phyloP scores from a whole-genome alignment of 1,139 yeast genomes.

The Suhomyces yuchorum region DNA sequence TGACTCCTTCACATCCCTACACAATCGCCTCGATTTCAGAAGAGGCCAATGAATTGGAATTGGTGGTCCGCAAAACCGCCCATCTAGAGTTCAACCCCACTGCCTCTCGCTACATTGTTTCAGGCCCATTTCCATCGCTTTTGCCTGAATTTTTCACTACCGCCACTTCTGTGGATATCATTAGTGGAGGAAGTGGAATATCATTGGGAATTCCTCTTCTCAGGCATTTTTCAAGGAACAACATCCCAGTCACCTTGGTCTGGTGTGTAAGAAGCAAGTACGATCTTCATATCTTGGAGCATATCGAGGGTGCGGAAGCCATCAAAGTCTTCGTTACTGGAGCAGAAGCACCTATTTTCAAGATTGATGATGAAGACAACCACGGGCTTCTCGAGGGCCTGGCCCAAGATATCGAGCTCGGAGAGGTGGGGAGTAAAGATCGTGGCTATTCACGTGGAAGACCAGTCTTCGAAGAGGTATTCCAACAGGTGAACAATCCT shows the following conservation, averaged over 20 bases:
- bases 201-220: conserved; percentile 70
- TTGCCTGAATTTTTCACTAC: conserved; percentile 34
- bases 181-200: conserved; percentile 89
- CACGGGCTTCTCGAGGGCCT: conserved; percentile 23
- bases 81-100: conserved; percentile 18
- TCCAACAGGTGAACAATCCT: conserved; percentile 29
- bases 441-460: conserved; percentile 29
- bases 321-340: conserved; percentile 29
- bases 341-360: conserved; percentile 3
- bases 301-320: conserved; percentile 29
- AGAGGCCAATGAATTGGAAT: conserved; percentile 22
- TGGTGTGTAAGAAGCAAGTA: conserved; percentile 56
- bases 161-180: conserved; percentile 55
- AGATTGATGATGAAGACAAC: conserved; percentile 21
- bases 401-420: conserved; percentile 24
- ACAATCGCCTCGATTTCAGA: conserved; percentile 26
- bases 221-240: conserved; percentile 31
- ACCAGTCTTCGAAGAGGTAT: conserved; percentile 41
- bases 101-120: conserved; percentile 21
- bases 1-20: conserved; percentile 45
- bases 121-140: conserved; percentile 35
- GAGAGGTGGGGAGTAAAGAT: conserved; percentile 12
- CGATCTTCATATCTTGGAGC: conserved; percentile 46
- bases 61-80: conserved; percentile 24
- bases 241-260: conserved; percentile 23